Percentiles rank a stretch among this genome's conserved stretches.
Conservation (phyloP, 192 early-diverging fungal genomes). For the Entomortierella lignicola region DNA sequence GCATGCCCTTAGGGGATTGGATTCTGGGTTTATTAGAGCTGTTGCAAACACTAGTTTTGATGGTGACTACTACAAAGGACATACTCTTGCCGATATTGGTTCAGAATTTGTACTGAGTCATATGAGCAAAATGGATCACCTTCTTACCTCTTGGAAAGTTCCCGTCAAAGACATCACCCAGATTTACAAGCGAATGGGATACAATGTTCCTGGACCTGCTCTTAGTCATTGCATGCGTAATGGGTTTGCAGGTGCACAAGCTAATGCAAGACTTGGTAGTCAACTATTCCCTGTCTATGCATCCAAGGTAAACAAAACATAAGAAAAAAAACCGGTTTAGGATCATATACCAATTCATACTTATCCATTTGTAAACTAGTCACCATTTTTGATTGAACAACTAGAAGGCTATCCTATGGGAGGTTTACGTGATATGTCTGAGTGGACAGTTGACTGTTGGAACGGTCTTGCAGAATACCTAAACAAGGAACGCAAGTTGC, state of each 20-base stretch:
- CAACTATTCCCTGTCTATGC: constrained; percentile 69
- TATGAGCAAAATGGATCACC: constrained; percentile 44
- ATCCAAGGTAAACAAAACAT: constrained; percentile 56
- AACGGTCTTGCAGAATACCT: constrained; percentile 57
- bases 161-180: constrained; percentile 72
- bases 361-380: constrained; percentile 20
- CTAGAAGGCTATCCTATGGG: constrained; percentile 78
- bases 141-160: constrained; percentile 64
- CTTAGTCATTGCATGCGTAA: constrained; percentile 66
- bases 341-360: too few relatives aligned
- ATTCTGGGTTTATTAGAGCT: constrained; percentile 68
- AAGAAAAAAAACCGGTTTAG: too few relatives aligned
- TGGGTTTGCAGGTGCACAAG: constrained; percentile 70
- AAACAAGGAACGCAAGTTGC: constrained; percentile 44
- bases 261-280: constrained; percentile 64
- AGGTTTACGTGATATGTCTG: constrained; percentile 73
- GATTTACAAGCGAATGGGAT: constrained; percentile 68
- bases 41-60: constrained; percentile 64
- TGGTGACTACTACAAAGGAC: constrained; percentile 60
- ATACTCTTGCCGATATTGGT: constrained; percentile 70
- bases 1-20: constrained; percentile 69
- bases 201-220: constrained; percentile 48
- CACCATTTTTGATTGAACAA: constrained; percentile 82
- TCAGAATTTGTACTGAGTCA: constrained; percentile 71
- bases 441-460: constrained; percentile 69